phyloP scores from a whole-genome alignment of 2,329 filamentous ascomycete genomes.

The Beauveria sp. region DNA sequence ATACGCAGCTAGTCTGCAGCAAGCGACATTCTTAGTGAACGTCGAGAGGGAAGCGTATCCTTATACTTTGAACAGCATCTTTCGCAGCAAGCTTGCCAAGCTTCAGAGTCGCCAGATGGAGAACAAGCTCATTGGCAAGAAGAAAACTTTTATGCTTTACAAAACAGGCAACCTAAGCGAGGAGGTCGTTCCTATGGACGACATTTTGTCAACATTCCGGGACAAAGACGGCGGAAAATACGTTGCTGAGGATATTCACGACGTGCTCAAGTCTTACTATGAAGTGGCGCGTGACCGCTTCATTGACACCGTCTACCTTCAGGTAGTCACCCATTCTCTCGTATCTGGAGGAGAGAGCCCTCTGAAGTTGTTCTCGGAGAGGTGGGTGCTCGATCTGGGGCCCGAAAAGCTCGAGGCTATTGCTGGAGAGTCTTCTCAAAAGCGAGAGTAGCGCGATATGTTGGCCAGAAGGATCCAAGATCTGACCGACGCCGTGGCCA shows the following conservation, averaged over 20 bases:
- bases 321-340: slow-evolving; percentile 22
- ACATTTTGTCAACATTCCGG: slow-evolving; percentile 13
- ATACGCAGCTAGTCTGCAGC: slow-evolving; percentile 19
- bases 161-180: neutral
- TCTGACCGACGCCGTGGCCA: neutral
- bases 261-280: slow-evolving; percentile 27
- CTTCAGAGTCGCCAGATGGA: neutral
- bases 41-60: slow-evolving; percentile 22
- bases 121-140: slow-evolving; percentile 8
- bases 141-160: neutral
- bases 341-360: slow-evolving; percentile 20
- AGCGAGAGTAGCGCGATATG: neutral
- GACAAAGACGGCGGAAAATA: slow-evolving; percentile 17
- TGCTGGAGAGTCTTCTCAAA: neutral
- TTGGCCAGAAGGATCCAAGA: neutral
- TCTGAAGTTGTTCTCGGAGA: neutral
- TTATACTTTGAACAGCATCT: slow-evolving; percentile 23
- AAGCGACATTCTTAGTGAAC: slow-evolving; percentile 18
- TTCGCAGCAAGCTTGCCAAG: slow-evolving; percentile 15
- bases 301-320: slow-evolving; percentile 27
- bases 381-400: slow-evolving; percentile 2
- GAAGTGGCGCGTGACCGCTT: slow-evolving; percentile 24
- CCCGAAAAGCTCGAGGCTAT: neutral
- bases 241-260: slow-evolving; percentile 21
- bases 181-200: slow-evolving; percentile 9